phyloP scores from a whole-genome alignment of 1,284 basidiomycete genomes.

The Athelia sp. region DNA sequence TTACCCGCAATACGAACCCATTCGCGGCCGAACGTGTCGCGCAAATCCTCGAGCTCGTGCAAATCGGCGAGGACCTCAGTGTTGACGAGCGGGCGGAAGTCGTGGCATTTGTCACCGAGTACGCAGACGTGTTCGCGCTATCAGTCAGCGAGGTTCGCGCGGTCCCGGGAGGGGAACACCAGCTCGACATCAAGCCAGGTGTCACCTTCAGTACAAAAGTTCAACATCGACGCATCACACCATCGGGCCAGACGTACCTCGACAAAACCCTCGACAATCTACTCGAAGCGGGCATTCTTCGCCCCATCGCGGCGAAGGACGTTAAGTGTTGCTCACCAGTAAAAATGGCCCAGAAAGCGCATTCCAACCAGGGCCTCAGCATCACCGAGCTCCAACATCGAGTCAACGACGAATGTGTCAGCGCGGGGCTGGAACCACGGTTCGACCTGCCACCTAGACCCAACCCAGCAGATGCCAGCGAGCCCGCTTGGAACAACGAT shows the following conservation, averaged over 20 bases:
- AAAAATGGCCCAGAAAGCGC: slow-evolving; percentile 14
- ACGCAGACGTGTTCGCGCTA: slow-evolving; percentile 27
- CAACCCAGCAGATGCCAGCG: no score
- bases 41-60: slow-evolving; percentile 16
- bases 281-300: slow-evolving; percentile 4
- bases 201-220: slow-evolving; percentile 7
- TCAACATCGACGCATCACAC: not conserved
- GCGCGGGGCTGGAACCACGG: slow-evolving; percentile 5
- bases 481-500: not conserved
- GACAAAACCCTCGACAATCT: not conserved
- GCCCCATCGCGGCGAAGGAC: slow-evolving; percentile 11
- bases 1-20: slow-evolving; percentile 13
- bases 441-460: slow-evolving; percentile 9
- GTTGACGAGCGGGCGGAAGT: slow-evolving; percentile 15
- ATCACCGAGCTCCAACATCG: slow-evolving; percentile 13
- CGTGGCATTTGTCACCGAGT: slow-evolving; percentile 11
- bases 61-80: slow-evolving; percentile 10
- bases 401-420: slow-evolving; percentile 15
- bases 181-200: slow-evolving; percentile 12
- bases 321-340: slow-evolving; percentile 15
- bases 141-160: slow-evolving; percentile 20
- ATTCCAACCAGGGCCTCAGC: slow-evolving; percentile 10
- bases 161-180: slow-evolving; percentile 10
- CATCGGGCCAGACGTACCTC: not conserved
- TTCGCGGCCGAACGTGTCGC: slow-evolving; percentile 16